Percentiles rank a stretch among this genome's conserved stretches.
These are phyloP conservation scores for Serendipita sp. DNA, from an alignment of 768 basidiomycete species.

Conservation along the genomic window DNA sequence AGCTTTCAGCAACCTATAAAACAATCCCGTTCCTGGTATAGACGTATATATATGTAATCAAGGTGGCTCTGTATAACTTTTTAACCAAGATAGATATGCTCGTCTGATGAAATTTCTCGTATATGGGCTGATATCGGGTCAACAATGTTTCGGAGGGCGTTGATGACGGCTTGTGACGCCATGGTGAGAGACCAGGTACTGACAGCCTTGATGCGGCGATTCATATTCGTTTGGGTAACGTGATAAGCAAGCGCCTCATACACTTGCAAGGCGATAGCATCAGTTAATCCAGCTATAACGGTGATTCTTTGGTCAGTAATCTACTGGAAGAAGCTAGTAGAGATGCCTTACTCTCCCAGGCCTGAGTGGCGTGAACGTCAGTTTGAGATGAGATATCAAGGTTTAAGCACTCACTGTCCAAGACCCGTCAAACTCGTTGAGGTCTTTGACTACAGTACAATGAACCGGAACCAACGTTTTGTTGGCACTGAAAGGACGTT, in stretches of 20 bases:
- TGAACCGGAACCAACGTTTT: slow-evolving; percentile 88
- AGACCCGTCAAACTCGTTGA: slow-evolving; percentile 83
- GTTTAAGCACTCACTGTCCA: slow-evolving; percentile 61
- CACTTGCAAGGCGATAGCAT: slow-evolving; percentile 69
- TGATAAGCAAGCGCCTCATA: slow-evolving; percentile 93
- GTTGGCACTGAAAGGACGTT: slow-evolving; percentile 47
- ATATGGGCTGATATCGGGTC: slow-evolving; percentile 35
- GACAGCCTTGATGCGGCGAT: slow-evolving; percentile 77
- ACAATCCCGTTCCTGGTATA: background rate
- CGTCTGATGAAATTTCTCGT: background rate
- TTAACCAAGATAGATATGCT: background rate
- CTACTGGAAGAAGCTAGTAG: background rate
- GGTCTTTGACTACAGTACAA: slow-evolving; percentile 69
- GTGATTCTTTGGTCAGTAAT: slow-evolving; percentile 10
- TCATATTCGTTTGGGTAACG: slow-evolving; percentile 80
- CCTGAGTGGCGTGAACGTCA: slow-evolving; percentile 28
- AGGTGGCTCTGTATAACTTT: background rate
- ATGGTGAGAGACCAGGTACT: slow-evolving; percentile 90
- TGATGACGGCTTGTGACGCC: slow-evolving; percentile 76
- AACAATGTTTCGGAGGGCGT: slow-evolving; percentile 57
- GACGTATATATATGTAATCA: background rate
- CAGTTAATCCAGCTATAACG: slow-evolving; percentile 73
- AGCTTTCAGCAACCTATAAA: background rate
- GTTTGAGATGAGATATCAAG: slow-evolving; percentile 7
- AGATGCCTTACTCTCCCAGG: slow-evolving; percentile 71